phyloP scores from a whole-genome alignment of 805 yeast species.

The Sporopachydermia lactativora region DNA sequence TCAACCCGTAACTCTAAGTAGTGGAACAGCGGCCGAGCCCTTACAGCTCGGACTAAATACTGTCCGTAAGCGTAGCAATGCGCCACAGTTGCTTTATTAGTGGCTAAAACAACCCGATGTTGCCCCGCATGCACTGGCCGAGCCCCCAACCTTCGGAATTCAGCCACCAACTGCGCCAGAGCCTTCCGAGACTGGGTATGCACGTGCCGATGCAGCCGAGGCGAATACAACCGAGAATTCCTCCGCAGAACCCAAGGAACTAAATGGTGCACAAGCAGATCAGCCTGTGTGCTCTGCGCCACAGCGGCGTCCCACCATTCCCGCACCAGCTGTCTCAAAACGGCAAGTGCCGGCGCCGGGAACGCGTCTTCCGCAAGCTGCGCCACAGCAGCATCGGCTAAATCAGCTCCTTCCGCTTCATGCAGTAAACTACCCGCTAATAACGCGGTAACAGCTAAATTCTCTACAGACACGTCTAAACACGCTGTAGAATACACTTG shows the following conservation, averaged over 20 bases:
- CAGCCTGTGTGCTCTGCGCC: slow-evolving; percentile 54
- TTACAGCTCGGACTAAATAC: slow-evolving; percentile 60
- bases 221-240: slow-evolving; percentile 60
- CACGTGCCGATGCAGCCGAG: slow-evolving; percentile 70
- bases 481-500: slow-evolving; percentile 69
- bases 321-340: slow-evolving; percentile 61
- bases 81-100: slow-evolving; percentile 65
- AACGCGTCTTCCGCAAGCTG: slow-evolving; percentile 70
- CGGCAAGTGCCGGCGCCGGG: slow-evolving; percentile 56
- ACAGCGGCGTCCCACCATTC: slow-evolving; percentile 92
- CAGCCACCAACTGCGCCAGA: slow-evolving; percentile 64
- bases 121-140: slow-evolving; percentile 67
- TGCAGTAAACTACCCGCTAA: slow-evolving; percentile 72
- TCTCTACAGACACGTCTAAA: slow-evolving; percentile 64
- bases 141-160: slow-evolving; percentile 69
- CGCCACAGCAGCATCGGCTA: slow-evolving; percentile 33
- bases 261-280: slow-evolving; percentile 66
- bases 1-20: slow-evolving; percentile 62
- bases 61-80: slow-evolving; percentile 87
- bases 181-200: slow-evolving; percentile 79
- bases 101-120: slow-evolving; percentile 56
- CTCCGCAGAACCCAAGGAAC: slow-evolving; percentile 79
- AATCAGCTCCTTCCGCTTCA: slow-evolving; percentile 78
- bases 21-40: slow-evolving; percentile 71
- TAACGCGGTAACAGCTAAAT: slow-evolving; percentile 74